Evolutionary conservation across 2,329 filamentous ascomycete genomes (phyloP), one percentile per base, ranked within the genome.

Genomic region (Fusarium miscanthi): DNA sequence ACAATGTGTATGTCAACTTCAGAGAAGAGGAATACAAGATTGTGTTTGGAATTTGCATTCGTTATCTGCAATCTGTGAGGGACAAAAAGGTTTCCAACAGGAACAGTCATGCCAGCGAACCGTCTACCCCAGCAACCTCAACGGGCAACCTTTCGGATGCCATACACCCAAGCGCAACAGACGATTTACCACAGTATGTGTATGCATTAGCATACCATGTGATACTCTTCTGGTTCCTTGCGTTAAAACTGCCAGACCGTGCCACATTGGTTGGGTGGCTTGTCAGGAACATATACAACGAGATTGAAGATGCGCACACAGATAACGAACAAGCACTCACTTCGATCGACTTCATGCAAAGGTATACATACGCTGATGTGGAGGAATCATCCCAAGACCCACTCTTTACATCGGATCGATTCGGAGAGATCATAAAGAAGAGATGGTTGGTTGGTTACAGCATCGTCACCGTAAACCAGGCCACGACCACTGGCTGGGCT

Each of bases 191-290:
- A 8, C 93, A 96, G 81, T 99, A 99, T 80, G 94, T 99, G 31
- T 96, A 97, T 80, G 93, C 94, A 4, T 85, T 98, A 58, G 95
- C 95, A 13, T 97, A 97, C 79, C 95, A 98, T 80, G 94, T 97
- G 75, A 95, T 99, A 73, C 92, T 94, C 4, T 98, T 97, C 79
- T 99, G 96, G 96, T 99, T 98, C 80, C 87, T 99, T 74, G 93
- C 94, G 2, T 81, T 99, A 75, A 95, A 94, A 78, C 87, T 97
- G 57, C 89, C 92, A 41, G 94, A 98, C 79, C 91, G 96, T 56
- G 89, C 92, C 38, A 93, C 90, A 69, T 92, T 97, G 73, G 94
- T 98, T 57, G 90, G 91, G 33, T 97, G 94, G 93, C 97, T 99
- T 72, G 92, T 93, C 16, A 94, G 92, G 77, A 94, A 94, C 72